Evolutionary conservation across 2,329 filamentous ascomycete species (phyloP).

Genomic region (Sporothrix protearum): DNA sequence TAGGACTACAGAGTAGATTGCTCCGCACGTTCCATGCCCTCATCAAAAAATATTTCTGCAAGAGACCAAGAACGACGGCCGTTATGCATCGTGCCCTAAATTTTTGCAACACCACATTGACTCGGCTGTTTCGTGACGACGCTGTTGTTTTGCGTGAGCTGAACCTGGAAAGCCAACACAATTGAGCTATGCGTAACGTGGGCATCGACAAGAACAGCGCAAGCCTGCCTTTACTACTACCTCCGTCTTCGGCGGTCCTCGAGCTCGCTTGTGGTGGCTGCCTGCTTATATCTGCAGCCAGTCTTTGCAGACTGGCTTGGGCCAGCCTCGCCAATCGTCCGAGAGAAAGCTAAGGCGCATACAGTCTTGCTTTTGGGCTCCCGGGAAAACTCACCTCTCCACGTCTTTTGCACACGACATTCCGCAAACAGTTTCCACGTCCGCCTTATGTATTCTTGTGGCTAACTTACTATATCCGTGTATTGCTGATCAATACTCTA

Average conservation of each 20-base stretch:
- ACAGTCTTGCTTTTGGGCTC: background rate
- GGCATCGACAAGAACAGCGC: background rate
- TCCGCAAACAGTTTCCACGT: background rate
- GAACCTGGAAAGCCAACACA: background rate
- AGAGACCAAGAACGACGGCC: constrained; percentile 6
- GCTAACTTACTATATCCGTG: background rate
- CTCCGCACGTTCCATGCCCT: constrained; percentile 5
- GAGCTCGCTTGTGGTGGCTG: background rate
- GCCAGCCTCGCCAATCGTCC: background rate
- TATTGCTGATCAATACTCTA: background rate
- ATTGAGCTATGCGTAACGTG: background rate
- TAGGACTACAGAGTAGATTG: background rate
- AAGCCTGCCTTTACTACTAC: background rate
- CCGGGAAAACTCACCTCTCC: background rate
- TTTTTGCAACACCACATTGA: background rate
- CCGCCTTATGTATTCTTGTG: background rate
- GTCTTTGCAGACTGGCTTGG: background rate
- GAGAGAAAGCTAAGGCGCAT: background rate
- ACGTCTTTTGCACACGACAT: background rate
- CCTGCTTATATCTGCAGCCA: background rate
- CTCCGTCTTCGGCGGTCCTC: constrained; percentile 6
- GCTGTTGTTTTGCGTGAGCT: background rate
- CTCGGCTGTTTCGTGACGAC: constrained; percentile 9
- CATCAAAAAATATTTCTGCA: constrained; percentile 14
- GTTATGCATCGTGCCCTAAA: background rate